Evolutionary conservation across 116 monocot species (phyloP), one percentile per base, ranked within the genome.

Genomic region (Iris pallida): DNA sequence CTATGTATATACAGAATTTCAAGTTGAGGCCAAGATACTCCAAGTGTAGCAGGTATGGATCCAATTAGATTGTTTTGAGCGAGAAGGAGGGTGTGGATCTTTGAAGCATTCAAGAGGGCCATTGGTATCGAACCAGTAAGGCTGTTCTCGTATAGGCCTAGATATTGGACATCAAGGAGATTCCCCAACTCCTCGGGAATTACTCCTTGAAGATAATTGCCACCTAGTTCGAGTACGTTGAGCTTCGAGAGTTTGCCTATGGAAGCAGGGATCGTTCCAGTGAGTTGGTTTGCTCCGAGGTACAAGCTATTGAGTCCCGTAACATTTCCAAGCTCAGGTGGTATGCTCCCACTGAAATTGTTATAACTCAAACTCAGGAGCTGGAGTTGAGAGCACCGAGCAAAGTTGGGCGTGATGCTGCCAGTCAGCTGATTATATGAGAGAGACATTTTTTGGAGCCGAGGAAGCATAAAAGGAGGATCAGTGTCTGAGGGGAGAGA

Each of bases 101-200:
- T 68, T 55, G 76, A 63, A 20, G 20, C 16, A 14, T 78, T 78
- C 16, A 64, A 45, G 16, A 78, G 43, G 16, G 66, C 17, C 0
- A 47, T 0, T 9, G 77, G 77, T 45, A 77, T 47, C 16, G 63
- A 10, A n/a, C 71, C 78, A 2, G 72, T 43, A 8, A 72, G 20
- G 7, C 17, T 14, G 59, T 57, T 66, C 0, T 19, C 5, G 7
- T 17, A 10, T 2, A 74, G 8, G 12, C 11, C 2, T 4, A 65
- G 45, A 4, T 1, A 6, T 45, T 55, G 17, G 8, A 73, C 46
- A 5, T 61, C 42, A 5, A 44, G 6, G 3, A 76, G 14, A 13
- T 41, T 54, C 7, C 59, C 59, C 59, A 59, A 30, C 30, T 59
- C 59, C 30, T 59, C 30, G 10, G 59, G 59, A 59, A 59, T 40